Base-by-base conservation (phyloP, 2,329 filamentous ascomycete species). In the Aureobasidium subglaciale region DNA sequence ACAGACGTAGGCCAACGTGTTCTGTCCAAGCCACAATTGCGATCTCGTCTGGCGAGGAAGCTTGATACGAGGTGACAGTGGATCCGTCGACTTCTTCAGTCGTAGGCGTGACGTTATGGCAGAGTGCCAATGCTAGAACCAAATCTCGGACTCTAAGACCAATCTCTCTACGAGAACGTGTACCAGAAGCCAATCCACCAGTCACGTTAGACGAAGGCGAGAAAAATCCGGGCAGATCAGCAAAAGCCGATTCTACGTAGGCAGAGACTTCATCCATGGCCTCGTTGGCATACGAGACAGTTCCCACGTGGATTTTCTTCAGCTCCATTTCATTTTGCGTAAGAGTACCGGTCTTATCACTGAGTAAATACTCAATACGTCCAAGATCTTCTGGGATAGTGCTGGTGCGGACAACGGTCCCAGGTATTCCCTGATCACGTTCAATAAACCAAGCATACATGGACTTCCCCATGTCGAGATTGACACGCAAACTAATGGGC, bases 221-320 rank as follows among this genome's bases (percentile, higher is more conserved):
- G 30, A 89, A 82, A 20, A 95, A 76, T 3, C 41, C 49, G n/a
- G 43, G 30, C 5, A 46, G 25, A 27, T 35, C 58, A 11, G 84
- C 79, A 64, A 97, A 96, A 5, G 86, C 88, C 68, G 96, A 91
- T 60, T 81, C 84, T 49, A 99, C 81, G 67, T 96, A 96, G 0
- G 87, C 81, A 11, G 83, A 76, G 11, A 99, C 93, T 73, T 99
- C 95, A 63, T 97, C 93, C 93, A 99, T 99, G 9, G 93, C 92
- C 67, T 99, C 93, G 63, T 96, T 96, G 30, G 92, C 93, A 66
- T 99, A 99, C 1, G 92, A 97, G 1, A 97, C 93, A 9, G 93
- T 99, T 9, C 95, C 93, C 53, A 99, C 89, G 65, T 99, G 95
- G 5, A 99, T 92, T 72, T 99, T 99, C 68, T 95, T 96, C 80